phyloP scores from a whole-genome alignment of 768 basidiomycete species.

The Paxillus rubicundulus region DNA sequence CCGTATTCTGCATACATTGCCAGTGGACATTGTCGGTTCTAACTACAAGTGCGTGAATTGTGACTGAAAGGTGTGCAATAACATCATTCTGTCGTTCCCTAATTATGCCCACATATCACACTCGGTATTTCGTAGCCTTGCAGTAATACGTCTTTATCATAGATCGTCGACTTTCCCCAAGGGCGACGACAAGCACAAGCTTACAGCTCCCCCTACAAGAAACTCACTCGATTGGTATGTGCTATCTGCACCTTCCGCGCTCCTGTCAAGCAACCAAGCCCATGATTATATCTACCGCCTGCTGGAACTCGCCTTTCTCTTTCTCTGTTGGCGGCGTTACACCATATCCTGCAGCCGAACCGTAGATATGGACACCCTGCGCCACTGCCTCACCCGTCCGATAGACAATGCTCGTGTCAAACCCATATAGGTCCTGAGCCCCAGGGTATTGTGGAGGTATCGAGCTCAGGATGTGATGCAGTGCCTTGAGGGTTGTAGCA shows the following conservation, averaged over 20 bases:
- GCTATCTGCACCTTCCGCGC: not conserved
- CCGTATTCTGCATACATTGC: too few relatives aligned
- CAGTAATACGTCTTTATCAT: not conserved
- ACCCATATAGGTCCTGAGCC: conserved; percentile 70
- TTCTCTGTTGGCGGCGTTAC: conserved; percentile 50
- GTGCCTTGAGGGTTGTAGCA: conserved; percentile 49
- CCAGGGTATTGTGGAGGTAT: conserved; percentile 44
- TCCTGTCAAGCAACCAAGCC: conserved; percentile 33
- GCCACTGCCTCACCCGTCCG: conserved; percentile 41
- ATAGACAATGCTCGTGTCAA: conserved; percentile 65
- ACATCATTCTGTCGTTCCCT: not conserved
- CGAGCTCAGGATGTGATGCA: conserved; percentile 58
- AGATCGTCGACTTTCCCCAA: not conserved
- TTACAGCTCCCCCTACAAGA: not conserved
- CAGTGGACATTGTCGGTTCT: too few relatives aligned
- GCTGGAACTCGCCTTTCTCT: conserved; percentile 63
- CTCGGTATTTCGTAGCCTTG: not conserved
- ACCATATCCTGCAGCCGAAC: conserved; percentile 54
- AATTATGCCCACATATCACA: not conserved
- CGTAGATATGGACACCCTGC: conserved; percentile 55
- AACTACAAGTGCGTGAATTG: too few relatives aligned
- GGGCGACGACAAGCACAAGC: not conserved
- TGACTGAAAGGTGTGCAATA: too few relatives aligned
- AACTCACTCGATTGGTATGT: too few relatives aligned
- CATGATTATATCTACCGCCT: conserved; percentile 68